Base-by-base conservation (phyloP, 2,329 filamentous ascomycete species). In the Aspergillus melleus region DNA sequence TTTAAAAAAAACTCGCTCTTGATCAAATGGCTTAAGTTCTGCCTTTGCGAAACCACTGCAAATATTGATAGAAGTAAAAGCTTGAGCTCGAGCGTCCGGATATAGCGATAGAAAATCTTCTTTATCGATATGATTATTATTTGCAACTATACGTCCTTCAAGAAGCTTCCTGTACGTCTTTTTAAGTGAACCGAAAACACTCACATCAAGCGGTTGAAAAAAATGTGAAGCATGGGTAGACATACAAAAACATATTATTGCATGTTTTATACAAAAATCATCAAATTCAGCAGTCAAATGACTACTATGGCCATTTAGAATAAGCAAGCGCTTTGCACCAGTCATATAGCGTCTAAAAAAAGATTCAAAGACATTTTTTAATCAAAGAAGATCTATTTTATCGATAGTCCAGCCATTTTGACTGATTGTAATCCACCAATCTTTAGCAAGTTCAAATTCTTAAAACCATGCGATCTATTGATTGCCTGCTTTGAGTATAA, bases 281-380 rank as follows among this genome's bases (percentile, higher is more conserved):
- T 60, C n/a, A 51, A 60, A 60, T 49, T 60, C 29, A n/a, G 54
- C 22, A 57, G 51, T 60, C 6, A 22, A 22, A 22, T 22, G 22
- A 22, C 22, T 22, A 22, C 3, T 22, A 22, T 22, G 3, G 22
- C 22, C 32, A 44, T 53, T 29, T 22, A 60, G 44, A 57, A 56
- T 50, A 39, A 56, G 42, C 14, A 60, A 14, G 29, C 22, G 3
- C 3, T 22, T 22, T 2, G 22, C 3, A 22, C 22, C 3, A 22
- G 22, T 22, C 3, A 22, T 22, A 22, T 39, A 11, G 2, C 16
- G 36, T 4, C 4, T 39, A 16, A 16, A 39, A 4, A 2, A 39
- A 11, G 36, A 4, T 39, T 39, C 36, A 39, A 39, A 16, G 10
- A 39, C 2, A 10, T 39, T 16, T 39, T 39, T 39, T 39, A 16